These are phyloP conservation scores for Neoboletus brunneissimus DNA, from an alignment of 768 basidiomycete species.

Conservation along the genomic window DNA sequence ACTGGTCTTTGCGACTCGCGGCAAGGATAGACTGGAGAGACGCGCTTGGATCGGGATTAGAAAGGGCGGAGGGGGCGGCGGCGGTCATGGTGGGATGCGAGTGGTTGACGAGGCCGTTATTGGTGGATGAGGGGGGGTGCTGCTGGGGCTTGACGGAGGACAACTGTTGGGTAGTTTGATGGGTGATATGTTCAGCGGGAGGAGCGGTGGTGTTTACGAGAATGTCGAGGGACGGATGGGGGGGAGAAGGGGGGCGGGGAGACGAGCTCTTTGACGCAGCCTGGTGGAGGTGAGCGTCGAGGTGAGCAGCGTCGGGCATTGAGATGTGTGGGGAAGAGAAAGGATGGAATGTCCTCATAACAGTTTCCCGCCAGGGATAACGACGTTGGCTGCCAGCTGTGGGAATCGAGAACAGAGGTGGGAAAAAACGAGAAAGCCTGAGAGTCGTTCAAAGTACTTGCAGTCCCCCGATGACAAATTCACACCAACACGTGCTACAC, in stretches of 20 bases:
- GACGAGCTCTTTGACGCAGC: constrained; percentile 40
- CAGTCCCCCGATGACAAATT: constrained; percentile 19
- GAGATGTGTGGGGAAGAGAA: constrained; percentile 41
- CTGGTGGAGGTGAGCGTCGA: constrained; percentile 32
- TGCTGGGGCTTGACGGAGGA: constrained; percentile 25
- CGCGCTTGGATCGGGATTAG: constrained; percentile 39
- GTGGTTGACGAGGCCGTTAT: constrained; percentile 28
- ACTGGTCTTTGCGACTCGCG: constrained; percentile 32
- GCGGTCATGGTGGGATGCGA: constrained; percentile 32
- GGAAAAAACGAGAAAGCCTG: constrained; percentile 43
- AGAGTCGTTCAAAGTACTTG: constrained; percentile 21
- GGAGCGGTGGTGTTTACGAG: constrained; percentile 33
- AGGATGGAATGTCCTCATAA: constrained; percentile 45
- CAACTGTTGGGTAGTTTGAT: constrained; percentile 36
- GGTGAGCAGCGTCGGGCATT: constrained; percentile 40
- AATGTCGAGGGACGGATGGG: constrained; percentile 40
- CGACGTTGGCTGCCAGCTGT: constrained; percentile 41
- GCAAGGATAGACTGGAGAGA: constrained; percentile 41
- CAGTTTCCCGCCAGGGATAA: constrained; percentile 41
- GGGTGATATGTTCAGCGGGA: constrained; percentile 27
- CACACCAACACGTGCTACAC: constrained; percentile 28
- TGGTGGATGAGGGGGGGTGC: constrained; percentile 15
- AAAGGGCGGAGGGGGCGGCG: constrained; percentile 33
- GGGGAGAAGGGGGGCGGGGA: constrained; percentile 45
- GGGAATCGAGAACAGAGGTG: constrained; percentile 45